Evolutionary conservation across 2,329 filamentous ascomycete genomes (phyloP).

Genomic region (Ceratocystis albifundus): DNA sequence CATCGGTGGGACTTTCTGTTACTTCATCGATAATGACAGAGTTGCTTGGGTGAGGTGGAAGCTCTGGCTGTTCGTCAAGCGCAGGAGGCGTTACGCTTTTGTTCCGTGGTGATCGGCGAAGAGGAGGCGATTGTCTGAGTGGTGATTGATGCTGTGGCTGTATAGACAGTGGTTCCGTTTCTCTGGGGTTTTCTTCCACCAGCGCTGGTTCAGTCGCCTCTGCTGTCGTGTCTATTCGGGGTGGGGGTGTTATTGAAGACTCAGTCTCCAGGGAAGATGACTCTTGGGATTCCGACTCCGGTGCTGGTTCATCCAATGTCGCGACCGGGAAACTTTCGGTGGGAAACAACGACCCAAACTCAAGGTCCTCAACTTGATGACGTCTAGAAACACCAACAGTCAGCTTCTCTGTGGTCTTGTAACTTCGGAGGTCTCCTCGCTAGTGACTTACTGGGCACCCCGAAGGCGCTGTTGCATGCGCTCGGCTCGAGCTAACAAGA

Average conservation of each 20-base stretch:
- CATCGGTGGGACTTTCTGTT: conserved; percentile 42
- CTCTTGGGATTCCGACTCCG: conserved; percentile 10
- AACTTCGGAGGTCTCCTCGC: conserved; percentile 12
- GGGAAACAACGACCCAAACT: conserved; percentile 34
- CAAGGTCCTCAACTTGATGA: conserved; percentile 48
- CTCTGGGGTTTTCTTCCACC: neutral
- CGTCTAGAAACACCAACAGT: conserved; percentile 31
- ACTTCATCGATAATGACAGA: conserved; percentile 33
- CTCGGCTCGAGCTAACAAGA: conserved; percentile 42
- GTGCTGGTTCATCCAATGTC: neutral
- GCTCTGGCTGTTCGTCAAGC: conserved; percentile 14
- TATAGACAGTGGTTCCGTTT: neutral
- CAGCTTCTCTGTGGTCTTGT: conserved; percentile 13
- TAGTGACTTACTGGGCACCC: conserved; percentile 45
- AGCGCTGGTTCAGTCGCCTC: neutral
- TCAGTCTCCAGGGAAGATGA: conserved; percentile 1
- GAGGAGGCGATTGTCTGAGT: neutral
- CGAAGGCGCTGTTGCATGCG: conserved; percentile 54
- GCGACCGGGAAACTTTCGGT: conserved; percentile 15
- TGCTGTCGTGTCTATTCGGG: neutral
- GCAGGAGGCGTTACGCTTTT: neutral
- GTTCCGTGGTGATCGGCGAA: neutral
- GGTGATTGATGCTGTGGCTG: neutral
- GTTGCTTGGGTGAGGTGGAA: conserved; percentile 10
- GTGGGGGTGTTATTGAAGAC: neutral